Base-by-base conservation (phyloP, 768 basidiomycete species). In the Jaapia argillacea region DNA sequence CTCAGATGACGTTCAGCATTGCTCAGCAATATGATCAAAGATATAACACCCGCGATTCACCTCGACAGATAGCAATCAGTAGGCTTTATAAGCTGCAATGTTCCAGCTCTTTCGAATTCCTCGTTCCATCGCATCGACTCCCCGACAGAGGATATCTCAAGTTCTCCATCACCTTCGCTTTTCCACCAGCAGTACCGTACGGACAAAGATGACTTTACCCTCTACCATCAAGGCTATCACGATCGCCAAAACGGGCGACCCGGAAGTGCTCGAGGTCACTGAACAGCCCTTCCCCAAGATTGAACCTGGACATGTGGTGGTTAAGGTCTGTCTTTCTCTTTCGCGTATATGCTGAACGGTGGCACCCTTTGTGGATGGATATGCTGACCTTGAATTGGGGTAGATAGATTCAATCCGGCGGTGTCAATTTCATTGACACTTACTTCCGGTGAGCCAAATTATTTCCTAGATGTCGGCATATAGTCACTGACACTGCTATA, bases 351-450 rank as follows among this genome's bases (percentile, higher is more conserved):
- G 14, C 28, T 10, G 10, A 33, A 33, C 28, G 28, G 10, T 33
- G 10, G 28, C 16, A 16, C 10, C 28, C n/a, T n/a, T 33, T 33
- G 28, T 33, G 10, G 2, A 13, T 4, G 3, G 16, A 2, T 22
- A 3, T 16, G 6, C 18, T 0, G 2, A 23, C 10, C 10, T n/a
- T n/a, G n/a, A n/a, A n/a, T n/a, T n/a, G n/a, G n/a, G n/a, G n/a
- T n/a, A n/a, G n/a, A n/a, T 54, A 83, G 84, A 68, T 80, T 20
- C 77, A 87, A 51, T 90, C 80, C 51, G 64, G 71, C 6, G 88
- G 87, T 5, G 73, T 94, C 53, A 96, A 96, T 66, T 96, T 85
- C 58, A 89, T 85, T 56, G 85, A 87, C 57, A 79, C 77, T 36
- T 93, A 96, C 59, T 78, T 74, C 56, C 71, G 91, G 76, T 81